Conservation (phyloP, 2,329 filamentous ascomycete genomes). For the Fusarium albosuccineum region DNA sequence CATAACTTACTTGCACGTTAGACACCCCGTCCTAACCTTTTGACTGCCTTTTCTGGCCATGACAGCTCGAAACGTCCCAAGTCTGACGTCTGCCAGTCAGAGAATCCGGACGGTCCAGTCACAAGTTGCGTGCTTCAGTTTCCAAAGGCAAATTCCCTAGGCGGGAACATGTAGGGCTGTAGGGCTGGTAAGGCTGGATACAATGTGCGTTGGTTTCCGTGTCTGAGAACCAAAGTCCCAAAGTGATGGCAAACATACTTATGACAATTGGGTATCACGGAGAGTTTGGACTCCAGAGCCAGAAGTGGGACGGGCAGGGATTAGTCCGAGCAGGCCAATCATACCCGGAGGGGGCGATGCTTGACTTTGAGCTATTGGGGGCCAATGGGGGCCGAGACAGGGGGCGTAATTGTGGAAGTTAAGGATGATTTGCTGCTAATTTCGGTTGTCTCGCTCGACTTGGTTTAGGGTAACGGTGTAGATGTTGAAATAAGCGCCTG, state of each 20-base stretch:
- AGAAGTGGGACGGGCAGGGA: background rate
- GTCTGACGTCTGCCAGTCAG: background rate
- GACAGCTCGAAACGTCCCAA: background rate
- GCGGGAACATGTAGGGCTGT: background rate
- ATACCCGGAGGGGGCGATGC: background rate
- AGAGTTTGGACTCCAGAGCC: background rate
- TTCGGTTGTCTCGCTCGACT: background rate
- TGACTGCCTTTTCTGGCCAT: slow-evolving; percentile 12
- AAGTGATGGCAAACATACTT: background rate
- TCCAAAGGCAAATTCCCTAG: background rate
- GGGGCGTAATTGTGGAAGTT: background rate
- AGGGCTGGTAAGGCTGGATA: slow-evolving; percentile 1
- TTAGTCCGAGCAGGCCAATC: slow-evolving; percentile 9
- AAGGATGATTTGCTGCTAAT: slow-evolving; percentile 2
- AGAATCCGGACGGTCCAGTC: background rate
- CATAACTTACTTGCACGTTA: slow-evolving; percentile 20
- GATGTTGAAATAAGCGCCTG: background rate
- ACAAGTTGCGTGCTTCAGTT: background rate
- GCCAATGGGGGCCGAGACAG: background rate
- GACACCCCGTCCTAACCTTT: slow-evolving; percentile 15
- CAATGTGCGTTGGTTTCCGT: background rate
- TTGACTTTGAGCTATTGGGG: background rate
- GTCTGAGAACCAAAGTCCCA: background rate
- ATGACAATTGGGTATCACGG: slow-evolving; percentile 1
- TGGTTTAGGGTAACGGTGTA: background rate